Evolutionary conservation across 2,329 filamentous ascomycete genomes (phyloP).

Genomic region (Diaporthe destruens): DNA sequence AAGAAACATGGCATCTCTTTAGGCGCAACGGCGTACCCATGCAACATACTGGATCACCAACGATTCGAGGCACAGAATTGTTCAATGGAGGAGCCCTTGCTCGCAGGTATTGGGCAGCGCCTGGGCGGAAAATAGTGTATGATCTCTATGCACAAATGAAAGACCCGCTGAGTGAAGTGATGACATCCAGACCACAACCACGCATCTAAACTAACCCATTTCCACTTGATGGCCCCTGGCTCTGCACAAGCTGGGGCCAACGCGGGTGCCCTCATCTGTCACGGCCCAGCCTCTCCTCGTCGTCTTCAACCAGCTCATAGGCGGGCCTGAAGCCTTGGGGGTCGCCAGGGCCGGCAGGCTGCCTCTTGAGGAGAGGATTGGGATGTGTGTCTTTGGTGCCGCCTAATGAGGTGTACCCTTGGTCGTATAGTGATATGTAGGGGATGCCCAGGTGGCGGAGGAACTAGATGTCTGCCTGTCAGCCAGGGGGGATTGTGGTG

Average conservation of each 20-base stretch:
- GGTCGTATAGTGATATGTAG: constrained; percentile 90
- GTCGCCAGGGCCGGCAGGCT: constrained; percentile 50
- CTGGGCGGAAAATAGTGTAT: constrained; percentile 6
- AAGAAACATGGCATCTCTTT: background rate
- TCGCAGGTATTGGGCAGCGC: background rate
- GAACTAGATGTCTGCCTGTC: constrained; percentile 65
- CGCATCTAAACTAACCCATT: no score
- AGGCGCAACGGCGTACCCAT: background rate
- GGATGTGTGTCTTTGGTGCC: constrained; percentile 90
- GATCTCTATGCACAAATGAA: constrained; percentile 15
- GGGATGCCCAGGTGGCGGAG: constrained; percentile 82
- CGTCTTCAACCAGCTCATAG: constrained; percentile 80
- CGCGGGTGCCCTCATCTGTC: constrained; percentile 59
- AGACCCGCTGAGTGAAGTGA: constrained; percentile 1
- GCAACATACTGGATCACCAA: background rate
- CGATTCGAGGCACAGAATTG: background rate
- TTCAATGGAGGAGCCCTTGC: background rate
- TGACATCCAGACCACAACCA: constrained; percentile 3
- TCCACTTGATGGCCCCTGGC: background rate
- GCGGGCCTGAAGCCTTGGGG: constrained; percentile 73
- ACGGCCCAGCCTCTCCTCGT: constrained; percentile 83
- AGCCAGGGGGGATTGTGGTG: background rate
- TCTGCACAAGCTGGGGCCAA: background rate
- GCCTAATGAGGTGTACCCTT: constrained; percentile 76
- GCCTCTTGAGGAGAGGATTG: constrained; percentile 78